Percentiles rank a stretch among this genome's conserved stretches.
These are phyloP conservation scores for Mesembryanthemum crystallinum DNA, from an alignment of 148 eudicot genomes.

Conservation along the genomic window DNA sequence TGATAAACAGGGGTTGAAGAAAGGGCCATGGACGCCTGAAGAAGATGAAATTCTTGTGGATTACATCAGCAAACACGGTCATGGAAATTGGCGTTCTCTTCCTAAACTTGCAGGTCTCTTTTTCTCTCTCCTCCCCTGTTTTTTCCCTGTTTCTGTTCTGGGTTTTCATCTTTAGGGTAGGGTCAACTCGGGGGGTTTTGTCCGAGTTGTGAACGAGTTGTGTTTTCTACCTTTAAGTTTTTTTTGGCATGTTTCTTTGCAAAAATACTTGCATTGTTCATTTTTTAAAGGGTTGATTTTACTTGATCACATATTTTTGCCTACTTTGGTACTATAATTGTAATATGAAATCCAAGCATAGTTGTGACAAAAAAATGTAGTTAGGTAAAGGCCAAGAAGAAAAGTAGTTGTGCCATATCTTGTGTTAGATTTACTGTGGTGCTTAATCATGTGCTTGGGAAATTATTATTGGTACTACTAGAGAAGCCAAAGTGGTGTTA, in stretches of 20 bases:
- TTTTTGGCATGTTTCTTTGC: not conserved
- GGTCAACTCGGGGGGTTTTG: not conserved
- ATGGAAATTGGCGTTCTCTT: conserved; percentile 71
- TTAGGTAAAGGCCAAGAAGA: not conserved
- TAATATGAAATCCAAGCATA: too few relatives aligned
- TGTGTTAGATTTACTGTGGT: not conserved
- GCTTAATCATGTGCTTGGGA: not conserved
- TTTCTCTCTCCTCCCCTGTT: not conserved
- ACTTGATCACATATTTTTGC: not conserved
- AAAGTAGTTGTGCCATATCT: not conserved
- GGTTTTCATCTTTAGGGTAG: not conserved
- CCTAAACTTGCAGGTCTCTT: conserved; percentile 58
- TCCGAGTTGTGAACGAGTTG: not conserved
- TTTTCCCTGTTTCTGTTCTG: not conserved
- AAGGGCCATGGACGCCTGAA: conserved; percentile 57
- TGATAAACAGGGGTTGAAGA: conserved; percentile 52
- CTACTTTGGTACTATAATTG: too few relatives aligned
- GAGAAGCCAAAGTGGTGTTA: too few relatives aligned
- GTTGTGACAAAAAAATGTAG: not conserved
- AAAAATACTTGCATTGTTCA: not conserved
- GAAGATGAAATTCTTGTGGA: conserved; percentile 53
- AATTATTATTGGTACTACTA: not conserved
- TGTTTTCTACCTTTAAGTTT: not conserved
- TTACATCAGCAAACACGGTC: conserved; percentile 47
- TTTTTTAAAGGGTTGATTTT: too few relatives aligned